Evolutionary conservation across 2,329 filamentous ascomycete species (phyloP).

Genomic region (Colletotrichum salicis): DNA sequence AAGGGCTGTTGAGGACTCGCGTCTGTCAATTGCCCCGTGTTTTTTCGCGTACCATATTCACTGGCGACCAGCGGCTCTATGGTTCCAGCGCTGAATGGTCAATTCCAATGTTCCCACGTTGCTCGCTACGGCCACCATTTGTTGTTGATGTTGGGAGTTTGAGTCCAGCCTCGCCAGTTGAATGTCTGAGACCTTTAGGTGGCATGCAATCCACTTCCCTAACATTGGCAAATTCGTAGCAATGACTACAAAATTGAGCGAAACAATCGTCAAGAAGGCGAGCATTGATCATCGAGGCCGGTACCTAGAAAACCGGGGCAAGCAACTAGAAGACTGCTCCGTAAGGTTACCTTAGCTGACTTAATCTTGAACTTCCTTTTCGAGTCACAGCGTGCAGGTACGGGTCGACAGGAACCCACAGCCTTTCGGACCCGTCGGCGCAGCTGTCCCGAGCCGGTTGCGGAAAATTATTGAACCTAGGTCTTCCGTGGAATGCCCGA

Average conservation of each 20-base stretch:
- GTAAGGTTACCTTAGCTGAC: background rate
- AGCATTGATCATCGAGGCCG: background rate
- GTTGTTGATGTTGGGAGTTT: too few relatives aligned
- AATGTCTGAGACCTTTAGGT: background rate
- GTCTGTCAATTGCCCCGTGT: constrained; percentile 16
- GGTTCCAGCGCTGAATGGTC: constrained; percentile 16
- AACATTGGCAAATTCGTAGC: background rate
- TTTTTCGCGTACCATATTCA: constrained; percentile 26
- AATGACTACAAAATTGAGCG: background rate
- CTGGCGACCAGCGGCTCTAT: background rate
- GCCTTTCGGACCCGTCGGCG: background rate
- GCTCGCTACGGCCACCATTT: too few relatives aligned
- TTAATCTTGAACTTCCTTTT: background rate
- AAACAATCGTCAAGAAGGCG: background rate
- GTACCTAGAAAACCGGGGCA: background rate
- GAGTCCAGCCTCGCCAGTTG: background rate
- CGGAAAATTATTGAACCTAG: background rate
- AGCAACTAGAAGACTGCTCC: background rate
- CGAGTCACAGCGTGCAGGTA: background rate
- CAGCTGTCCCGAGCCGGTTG: background rate
- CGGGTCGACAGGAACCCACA: too few relatives aligned
- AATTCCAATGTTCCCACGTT: background rate
- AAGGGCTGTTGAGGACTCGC: constrained; percentile 4
- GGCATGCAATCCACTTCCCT: background rate
- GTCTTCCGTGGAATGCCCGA: background rate